phyloP scores from a whole-genome alignment of 2,329 filamentous ascomycete genomes.

The Ophiostoma sp. region DNA sequence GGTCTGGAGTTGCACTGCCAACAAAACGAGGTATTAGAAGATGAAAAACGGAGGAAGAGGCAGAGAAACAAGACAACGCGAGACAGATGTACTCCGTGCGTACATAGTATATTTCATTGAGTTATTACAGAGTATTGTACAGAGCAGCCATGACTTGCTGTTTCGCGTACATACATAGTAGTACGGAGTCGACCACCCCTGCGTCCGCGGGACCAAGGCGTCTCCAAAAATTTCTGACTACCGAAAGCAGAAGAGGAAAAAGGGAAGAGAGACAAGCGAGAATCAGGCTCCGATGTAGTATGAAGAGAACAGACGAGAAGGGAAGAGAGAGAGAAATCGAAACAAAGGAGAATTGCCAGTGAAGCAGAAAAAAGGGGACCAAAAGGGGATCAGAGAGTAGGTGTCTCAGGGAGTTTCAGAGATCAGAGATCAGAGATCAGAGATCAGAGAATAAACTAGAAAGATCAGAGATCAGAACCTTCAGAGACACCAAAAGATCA shows the following conservation, averaged over 20 bases:
- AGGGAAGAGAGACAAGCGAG: background rate
- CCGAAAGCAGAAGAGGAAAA: constrained; percentile 12
- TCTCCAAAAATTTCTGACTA: background rate
- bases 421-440: background rate
- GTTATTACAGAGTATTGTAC: background rate
- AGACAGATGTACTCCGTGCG: constrained; percentile 2
- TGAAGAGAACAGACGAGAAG: background rate
- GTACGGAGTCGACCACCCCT: background rate
- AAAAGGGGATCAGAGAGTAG: background rate
- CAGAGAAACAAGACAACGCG: background rate
- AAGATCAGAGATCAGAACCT: background rate
- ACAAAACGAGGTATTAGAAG: background rate
- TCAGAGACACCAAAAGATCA: background rate
- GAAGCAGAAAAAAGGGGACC: background rate
- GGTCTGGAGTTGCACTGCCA: constrained; percentile 10
- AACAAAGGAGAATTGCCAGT: background rate
- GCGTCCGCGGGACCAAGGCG: constrained; percentile 1
- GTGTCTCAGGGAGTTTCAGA: background rate
- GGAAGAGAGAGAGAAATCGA: background rate
- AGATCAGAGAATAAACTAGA: background rate
- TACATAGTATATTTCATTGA: background rate
- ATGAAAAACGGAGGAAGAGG: background rate
- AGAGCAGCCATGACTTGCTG: background rate
- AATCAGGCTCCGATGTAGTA: background rate
- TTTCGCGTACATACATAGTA: background rate